A percentile compares a stretch with the other conserved stretches of the same genome.
Conservation (phyloP, 2,329 filamentous ascomycete species). For the Aspergillus niger region DNA sequence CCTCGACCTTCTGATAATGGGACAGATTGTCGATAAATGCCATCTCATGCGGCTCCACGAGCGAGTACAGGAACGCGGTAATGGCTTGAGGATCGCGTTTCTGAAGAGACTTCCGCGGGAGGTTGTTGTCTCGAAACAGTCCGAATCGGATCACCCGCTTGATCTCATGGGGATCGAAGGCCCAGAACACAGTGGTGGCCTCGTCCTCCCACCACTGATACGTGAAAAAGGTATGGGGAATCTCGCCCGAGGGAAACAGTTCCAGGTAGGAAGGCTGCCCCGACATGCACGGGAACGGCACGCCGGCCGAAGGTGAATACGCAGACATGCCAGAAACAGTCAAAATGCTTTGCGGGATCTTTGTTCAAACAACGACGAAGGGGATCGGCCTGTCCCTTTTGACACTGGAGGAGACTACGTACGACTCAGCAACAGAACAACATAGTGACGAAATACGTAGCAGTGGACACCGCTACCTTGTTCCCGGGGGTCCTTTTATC, state of each 20-base stretch:
- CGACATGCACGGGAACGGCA: slow-evolving; percentile 15
- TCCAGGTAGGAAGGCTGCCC: slow-evolving; percentile 29
- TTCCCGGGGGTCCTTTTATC: not conserved
- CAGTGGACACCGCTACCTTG: not conserved
- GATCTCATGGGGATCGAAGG: slow-evolving; percentile 41
- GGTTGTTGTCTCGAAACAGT: slow-evolving; percentile 38
- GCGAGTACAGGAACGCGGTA: slow-evolving; percentile 33
- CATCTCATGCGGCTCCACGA: slow-evolving; percentile 33
- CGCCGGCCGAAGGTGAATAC: slow-evolving; percentile 11
- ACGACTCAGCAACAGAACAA: not conserved
- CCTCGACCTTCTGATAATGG: slow-evolving; percentile 43
- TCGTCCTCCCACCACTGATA: slow-evolving; percentile 48
- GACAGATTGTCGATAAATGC: slow-evolving; percentile 32
- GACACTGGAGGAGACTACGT: not conserved
- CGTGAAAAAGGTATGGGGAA: slow-evolving; percentile 34
- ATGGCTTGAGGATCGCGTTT: slow-evolving; percentile 36
- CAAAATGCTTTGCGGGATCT: not conserved
- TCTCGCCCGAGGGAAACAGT: slow-evolving; percentile 34
- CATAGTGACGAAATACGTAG: not conserved
- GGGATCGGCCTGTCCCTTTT: not conserved
- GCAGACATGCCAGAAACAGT: slow-evolving; percentile 16
- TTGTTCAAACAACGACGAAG: not conserved
- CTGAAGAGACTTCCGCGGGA: slow-evolving; percentile 38
- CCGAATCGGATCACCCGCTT: slow-evolving; percentile 41
- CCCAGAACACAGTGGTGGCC: slow-evolving; percentile 40